Conservation (phyloP, 2,329 filamentous ascomycete species). For the Phialocephala sp. region DNA sequence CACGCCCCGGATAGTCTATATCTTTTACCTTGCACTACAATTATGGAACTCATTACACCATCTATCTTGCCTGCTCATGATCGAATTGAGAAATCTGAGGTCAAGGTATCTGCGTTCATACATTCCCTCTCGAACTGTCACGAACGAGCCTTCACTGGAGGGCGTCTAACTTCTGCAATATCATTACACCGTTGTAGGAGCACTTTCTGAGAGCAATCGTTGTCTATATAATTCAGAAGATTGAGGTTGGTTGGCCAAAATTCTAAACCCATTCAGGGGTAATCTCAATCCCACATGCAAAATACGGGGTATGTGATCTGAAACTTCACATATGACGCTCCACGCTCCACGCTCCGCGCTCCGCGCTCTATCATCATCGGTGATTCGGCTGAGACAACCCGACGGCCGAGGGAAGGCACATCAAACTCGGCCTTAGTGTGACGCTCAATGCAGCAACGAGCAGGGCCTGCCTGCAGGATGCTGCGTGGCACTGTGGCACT, state of each 20-base stretch:
- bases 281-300: too few species aligned
- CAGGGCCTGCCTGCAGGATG: too few species aligned
- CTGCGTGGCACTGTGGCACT: too few species aligned
- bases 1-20: neutral
- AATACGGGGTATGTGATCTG: conserved; percentile 3
- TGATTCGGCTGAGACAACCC: neutral
- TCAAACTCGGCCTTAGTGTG: too few species aligned
- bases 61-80: neutral
- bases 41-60: neutral
- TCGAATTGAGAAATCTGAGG: too few species aligned
- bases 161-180: neutral
- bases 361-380: neutral
- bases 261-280: neutral
- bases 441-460: too few species aligned
- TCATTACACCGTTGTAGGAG: neutral
- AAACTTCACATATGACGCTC: neutral
- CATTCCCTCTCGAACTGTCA: too few species aligned
- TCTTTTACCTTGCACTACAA: neutral
- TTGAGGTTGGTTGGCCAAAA: neutral
- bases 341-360: neutral
- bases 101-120: too few species aligned
- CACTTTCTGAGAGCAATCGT: neutral
- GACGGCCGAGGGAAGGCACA: neutral
- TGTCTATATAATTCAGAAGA: neutral
- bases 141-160: neutral